Evolutionary conservation across 306 rosid species (phyloP).

Genomic region (Ormosia semicastrata): DNA sequence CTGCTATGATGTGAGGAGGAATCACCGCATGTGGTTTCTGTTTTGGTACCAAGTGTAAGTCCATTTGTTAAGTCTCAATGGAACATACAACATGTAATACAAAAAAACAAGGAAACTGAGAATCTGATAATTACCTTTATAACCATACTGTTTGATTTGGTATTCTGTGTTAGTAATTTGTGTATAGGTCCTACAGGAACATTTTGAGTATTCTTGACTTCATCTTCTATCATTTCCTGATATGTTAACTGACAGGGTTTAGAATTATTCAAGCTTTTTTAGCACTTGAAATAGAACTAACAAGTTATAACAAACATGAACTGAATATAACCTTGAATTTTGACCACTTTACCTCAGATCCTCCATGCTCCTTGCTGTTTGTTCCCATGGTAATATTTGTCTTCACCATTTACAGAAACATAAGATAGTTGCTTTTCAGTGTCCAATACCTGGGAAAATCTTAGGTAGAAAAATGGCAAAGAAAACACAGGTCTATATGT

Average conservation of each 20-base stretch:
- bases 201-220: slow-evolving; percentile 39
- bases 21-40: slow-evolving; percentile 57
- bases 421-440: neutral
- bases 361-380: slow-evolving; percentile 49
- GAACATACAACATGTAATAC: neutral
- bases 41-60: slow-evolving; percentile 16
- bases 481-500: neutral
- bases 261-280: slow-evolving; percentile 11
- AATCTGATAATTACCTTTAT: slow-evolving; percentile 53
- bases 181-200: slow-evolving; percentile 39
- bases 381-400: slow-evolving; percentile 50
- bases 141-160: slow-evolving; percentile 78
- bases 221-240: slow-evolving; percentile 47
- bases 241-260: slow-evolving; percentile 29
- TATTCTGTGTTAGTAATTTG: slow-evolving; percentile 48
- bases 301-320: slow-evolving; percentile 3
- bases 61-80: neutral
- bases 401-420: slow-evolving; percentile 31
- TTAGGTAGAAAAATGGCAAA: neutral
- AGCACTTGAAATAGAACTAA: neutral
- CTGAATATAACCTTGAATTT: slow-evolving; percentile 6
- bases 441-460: neutral
- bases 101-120: neutral
- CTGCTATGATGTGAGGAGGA: slow-evolving; percentile 72
- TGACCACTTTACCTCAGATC: slow-evolving; percentile 48